Conservation (phyloP, 2,329 filamentous ascomycete genomes). For the Colletotrichum falcatum region DNA sequence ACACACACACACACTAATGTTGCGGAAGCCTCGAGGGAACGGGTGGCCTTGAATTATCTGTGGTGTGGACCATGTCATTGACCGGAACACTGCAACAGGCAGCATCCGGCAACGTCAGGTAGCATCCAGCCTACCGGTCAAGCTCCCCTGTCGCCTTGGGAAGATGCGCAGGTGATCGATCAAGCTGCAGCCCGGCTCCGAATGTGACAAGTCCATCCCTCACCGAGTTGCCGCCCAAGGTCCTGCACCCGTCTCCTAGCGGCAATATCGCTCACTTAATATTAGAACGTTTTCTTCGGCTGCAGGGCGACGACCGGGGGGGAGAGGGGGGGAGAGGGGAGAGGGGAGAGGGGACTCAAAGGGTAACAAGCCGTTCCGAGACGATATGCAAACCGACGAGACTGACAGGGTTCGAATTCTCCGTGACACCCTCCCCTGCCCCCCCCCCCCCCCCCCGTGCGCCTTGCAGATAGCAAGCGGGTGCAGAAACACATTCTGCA, state of each 20-base stretch:
- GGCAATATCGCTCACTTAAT: neutral
- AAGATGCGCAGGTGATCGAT: slow-evolving; percentile 38
- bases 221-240: slow-evolving; percentile 13
- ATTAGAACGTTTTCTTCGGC: neutral
- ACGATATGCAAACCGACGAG: neutral
- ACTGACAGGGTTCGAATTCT: slow-evolving; percentile 35
- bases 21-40: neutral
- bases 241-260: slow-evolving; percentile 4
- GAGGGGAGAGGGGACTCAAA: neutral
- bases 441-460: neutral
- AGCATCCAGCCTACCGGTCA: slow-evolving; percentile 36
- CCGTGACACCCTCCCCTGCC: slow-evolving; percentile 27
- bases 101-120: slow-evolving; percentile 16
- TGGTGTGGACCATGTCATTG: slow-evolving; percentile 27
- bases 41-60: neutral
- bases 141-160: slow-evolving; percentile 29
- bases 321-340: no score
- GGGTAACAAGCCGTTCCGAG: neutral
- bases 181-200: slow-evolving; percentile 23
- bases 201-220: slow-evolving; percentile 38
- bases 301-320: neutral
- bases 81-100: slow-evolving; percentile 35
- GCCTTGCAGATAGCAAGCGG: neutral
- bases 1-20: neutral
- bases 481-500: slow-evolving; percentile 19